These are phyloP conservation scores for Tetrapyrgos nigripes DNA, from an alignment of 1,284 basidiomycete species.

Conservation along the genomic window DNA sequence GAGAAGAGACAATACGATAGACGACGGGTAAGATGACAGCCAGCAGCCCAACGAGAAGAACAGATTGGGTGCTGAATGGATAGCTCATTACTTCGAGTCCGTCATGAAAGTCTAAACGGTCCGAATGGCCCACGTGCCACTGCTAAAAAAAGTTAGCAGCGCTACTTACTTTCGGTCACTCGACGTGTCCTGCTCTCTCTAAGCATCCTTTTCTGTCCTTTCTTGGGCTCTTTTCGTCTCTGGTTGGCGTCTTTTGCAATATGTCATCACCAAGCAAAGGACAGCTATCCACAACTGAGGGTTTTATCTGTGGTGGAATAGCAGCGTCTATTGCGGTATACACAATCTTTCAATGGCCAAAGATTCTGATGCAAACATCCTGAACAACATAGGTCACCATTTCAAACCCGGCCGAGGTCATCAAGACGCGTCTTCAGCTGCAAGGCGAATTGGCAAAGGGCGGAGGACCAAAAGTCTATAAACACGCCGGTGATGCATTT, in stretches of 20 bases:
- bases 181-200: not conserved
- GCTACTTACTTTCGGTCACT: not conserved
- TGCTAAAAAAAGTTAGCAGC: not conserved
- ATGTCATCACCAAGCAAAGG: constrained; percentile 21
- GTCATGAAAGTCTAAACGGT: not conserved
- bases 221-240: not conserved
- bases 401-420: constrained; percentile 89
- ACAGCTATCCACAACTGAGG: constrained; percentile 71
- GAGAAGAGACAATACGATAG: constrained; percentile 65
- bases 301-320: constrained; percentile 86
- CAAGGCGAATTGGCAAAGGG: constrained; percentile 90
- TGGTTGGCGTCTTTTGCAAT: constrained; percentile 13
- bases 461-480: constrained; percentile 84
- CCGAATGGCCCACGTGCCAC: not conserved
- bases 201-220: not conserved
- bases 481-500: constrained; percentile 87
- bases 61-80: constrained; percentile 50
- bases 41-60: constrained; percentile 58
- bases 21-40: constrained; percentile 60
- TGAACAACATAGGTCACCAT: constrained; percentile 67
- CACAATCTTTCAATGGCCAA: constrained; percentile 12
- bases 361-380: constrained; percentile 10
- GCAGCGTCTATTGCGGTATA: constrained; percentile 88
- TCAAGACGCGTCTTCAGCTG: constrained; percentile 93
- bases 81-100: constrained; percentile 23